These are phyloP conservation scores for Backusella mclennaniae DNA, from an alignment of 192 early-diverging fungal genomes.

Conservation along the genomic window DNA sequence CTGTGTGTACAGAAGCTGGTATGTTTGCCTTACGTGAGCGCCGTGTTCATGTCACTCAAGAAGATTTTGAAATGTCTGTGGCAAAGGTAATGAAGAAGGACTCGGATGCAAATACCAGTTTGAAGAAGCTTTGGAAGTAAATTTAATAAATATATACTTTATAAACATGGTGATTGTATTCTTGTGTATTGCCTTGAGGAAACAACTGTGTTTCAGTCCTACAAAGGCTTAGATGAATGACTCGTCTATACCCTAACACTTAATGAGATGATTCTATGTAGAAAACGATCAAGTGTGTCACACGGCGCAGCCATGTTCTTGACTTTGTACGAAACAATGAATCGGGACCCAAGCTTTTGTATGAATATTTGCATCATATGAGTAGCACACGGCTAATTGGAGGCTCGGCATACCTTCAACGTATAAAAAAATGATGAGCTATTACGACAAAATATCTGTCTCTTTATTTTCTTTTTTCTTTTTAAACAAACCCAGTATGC, in stretches of 20 bases:
- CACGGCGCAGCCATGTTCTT: background rate
- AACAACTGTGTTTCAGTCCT: too few species aligned
- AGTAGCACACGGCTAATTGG: background rate
- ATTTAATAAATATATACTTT: background rate
- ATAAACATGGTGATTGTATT: background rate
- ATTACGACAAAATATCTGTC: background rate
- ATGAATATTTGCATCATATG: background rate
- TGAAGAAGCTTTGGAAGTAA: constrained; percentile 98
- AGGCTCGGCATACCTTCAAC: background rate
- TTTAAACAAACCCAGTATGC: background rate
- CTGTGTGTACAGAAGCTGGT: constrained; percentile 85
- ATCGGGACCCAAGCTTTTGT: background rate
- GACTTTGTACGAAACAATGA: background rate
- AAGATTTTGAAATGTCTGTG: constrained; percentile 99
- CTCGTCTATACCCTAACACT: too few species aligned
- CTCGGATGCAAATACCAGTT: constrained; percentile 92
- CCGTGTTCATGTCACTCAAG: constrained; percentile 98
- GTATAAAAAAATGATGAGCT: background rate
- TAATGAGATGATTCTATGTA: background rate
- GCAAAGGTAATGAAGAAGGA: constrained; percentile 99
- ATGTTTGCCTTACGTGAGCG: constrained; percentile 94
- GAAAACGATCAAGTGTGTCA: background rate
- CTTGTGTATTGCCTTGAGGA: too few species aligned
- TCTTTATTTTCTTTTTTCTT: background rate
- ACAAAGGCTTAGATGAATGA: too few species aligned